Evolutionary conservation across 768 basidiomycete species (phyloP).

Genomic region (Kwoniella bestiolae): DNA sequence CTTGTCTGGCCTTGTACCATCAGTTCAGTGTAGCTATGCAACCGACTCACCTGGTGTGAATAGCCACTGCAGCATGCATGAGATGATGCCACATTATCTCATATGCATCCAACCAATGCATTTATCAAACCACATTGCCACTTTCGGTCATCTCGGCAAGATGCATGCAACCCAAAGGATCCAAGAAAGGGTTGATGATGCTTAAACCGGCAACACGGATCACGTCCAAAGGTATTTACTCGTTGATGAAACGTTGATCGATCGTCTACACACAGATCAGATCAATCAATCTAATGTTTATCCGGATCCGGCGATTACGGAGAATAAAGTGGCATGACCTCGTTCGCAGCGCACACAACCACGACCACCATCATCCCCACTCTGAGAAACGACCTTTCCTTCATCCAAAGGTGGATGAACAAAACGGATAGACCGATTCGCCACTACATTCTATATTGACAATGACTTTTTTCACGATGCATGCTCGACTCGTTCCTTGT

Average conservation of each 20-base stretch:
- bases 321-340: neutral
- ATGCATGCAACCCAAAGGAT: neutral
- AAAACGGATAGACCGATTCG: neutral
- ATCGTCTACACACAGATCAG: neutral
- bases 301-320: neutral
- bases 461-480: neutral
- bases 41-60: too few relatives aligned
- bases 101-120: neutral
- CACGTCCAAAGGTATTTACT: neutral
- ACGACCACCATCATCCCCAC: neutral
- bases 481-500: neutral
- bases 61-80: too few relatives aligned
- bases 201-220: neutral
- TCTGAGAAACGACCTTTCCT: neutral
- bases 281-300: conserved; percentile 1
- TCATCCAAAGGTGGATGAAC: neutral
- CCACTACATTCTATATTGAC: neutral
- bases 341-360: neutral
- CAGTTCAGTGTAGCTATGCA: too few relatives aligned
- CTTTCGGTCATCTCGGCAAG: neutral
- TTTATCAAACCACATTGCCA: too few relatives aligned
- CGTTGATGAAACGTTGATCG: neutral
- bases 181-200: neutral
- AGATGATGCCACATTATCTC: too few relatives aligned
- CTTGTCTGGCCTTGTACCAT: too few relatives aligned